Base-by-base conservation (phyloP, 1,284 basidiomycete genomes). In the Flammula alnicola region DNA sequence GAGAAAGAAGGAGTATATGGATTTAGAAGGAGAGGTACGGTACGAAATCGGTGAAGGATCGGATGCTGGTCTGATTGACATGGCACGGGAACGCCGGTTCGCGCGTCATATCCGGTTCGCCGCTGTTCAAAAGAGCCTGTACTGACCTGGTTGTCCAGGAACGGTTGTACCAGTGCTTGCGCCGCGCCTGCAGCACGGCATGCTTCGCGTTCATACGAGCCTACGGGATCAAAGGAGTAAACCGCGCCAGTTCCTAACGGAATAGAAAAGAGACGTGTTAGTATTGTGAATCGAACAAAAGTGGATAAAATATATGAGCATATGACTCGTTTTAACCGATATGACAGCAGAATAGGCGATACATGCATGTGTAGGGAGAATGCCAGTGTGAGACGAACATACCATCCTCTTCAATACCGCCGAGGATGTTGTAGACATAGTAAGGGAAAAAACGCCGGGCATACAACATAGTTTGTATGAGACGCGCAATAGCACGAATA, bases 401-500 rank as follows among this genome's bases (percentile, higher is more conserved):
- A 94, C 94, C 93, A 66, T 95, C 93, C 65, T 93, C 93, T 70
- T 96, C 93, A 60, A 95, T 93, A 36, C 93, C 93, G 42, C 91
- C 91, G 29, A 96, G 84, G 65, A 98, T 95, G 71, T 95, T 95
- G 78, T 93, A 94, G 32, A 95, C 90, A 69, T 95, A 97, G 79
- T 90, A 97, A 2, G 95, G 95, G 83, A 97, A 97, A 79, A 97
- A 96, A 47, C 95, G 86, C 58, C 91, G 86, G 39, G 82, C 87
- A 64, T 97, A 98, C 30, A 98, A 81, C 92, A 97, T 96, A 4
- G 93, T 95, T 70, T 97, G 95, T 49, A 98, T 94, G 63, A 98
- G 78, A 49, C 94, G 84, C 20, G 95, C 95, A 63, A 98, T 95
- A 22, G 93, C 86, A 58, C 88, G 88, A 37, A 98, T 79, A 19